phyloP scores from a whole-genome alignment of 352 stramenopile genomes.

The Blastocystis sp. region DNA sequence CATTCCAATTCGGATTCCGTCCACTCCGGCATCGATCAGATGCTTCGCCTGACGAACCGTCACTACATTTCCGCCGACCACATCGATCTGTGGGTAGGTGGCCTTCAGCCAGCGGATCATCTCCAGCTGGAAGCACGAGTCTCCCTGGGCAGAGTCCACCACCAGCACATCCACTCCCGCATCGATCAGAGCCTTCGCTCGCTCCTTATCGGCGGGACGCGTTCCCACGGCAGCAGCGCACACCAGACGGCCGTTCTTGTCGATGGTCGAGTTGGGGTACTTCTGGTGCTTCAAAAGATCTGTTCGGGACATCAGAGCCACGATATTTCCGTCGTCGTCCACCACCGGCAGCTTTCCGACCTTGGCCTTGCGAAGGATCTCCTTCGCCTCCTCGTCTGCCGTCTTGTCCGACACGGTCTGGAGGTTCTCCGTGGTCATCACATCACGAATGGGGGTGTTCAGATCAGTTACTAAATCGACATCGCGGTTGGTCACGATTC shows the following conservation, averaged over 20 bases:
- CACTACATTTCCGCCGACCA: constrained; percentile 98
- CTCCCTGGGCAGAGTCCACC: constrained; percentile 97
- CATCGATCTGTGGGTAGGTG: constrained; percentile 86
- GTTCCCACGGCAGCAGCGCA: constrained; percentile 96
- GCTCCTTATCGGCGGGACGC: constrained; percentile 86
- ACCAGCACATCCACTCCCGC: constrained; percentile 97
- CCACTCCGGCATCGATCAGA: constrained; percentile 94
- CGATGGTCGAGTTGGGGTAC: constrained; percentile 91
- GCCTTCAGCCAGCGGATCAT: constrained; percentile 83
- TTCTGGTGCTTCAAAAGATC: constrained; percentile 95
- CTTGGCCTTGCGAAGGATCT: constrained; percentile 89
- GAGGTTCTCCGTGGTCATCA: constrained; percentile 74
- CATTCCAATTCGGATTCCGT: constrained; percentile 99
- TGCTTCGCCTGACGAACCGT: constrained; percentile 92
- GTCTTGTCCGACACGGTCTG: constrained; percentile 69
- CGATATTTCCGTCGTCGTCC: constrained; percentile 90
- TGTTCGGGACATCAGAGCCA: constrained; percentile 93
- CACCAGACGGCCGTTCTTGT: constrained; percentile 87
- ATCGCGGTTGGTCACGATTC: constrained; percentile 97
- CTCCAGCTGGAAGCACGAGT: constrained; percentile 89
- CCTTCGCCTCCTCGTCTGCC: constrained; percentile 68
- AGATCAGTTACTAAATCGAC: constrained; percentile 95
- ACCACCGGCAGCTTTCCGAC: constrained; percentile 99
- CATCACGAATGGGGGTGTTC: constrained; percentile 74
- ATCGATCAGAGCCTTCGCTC: constrained; percentile 77